Base-by-base conservation (phyloP, 495 filamentous ascomycete genomes). In the Bryoglossum gracile region DNA sequence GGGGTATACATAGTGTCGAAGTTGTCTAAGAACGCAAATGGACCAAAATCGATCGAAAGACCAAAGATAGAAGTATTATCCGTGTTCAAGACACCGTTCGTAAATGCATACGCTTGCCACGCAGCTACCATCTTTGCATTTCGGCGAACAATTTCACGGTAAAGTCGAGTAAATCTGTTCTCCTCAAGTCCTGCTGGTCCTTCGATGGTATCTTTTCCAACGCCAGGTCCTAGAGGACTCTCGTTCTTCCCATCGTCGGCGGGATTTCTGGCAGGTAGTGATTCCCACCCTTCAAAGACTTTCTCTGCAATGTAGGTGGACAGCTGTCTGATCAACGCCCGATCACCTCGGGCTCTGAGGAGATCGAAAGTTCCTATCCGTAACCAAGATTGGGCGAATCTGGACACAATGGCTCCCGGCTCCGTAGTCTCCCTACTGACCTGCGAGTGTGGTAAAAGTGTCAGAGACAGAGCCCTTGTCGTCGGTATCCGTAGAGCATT, bases 81-180 rank as follows among this genome's bases (percentile, higher is more conserved):
- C 0, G 92, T 96, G 58, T 95, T 91, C 25, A 98, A 70, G 17
- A 98, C 92, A 14, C 92, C 92, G 60, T 98, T 98, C 76, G 91
- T 96, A 67, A 98, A 98, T 10, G 86, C 92, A 66, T 95, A 96
- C 17, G 87, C 87, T 66, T 98, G 92, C 92, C 92, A 98, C 46
- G 81, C 78, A 9, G 92, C 92, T 1, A 96, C 90, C 0, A 86
- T 95, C 33, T 78, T 73, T 0, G 92, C 92, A 58, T 96, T 98
- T 37, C 86, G 77, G 1, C 86, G 82, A 13, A 80, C 80, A 41
- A 98, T 84, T 56, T 94, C 89, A 41, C 92, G 78, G 64, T 94
- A 98, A 8, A 97, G 73, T 9, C 88, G 75, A 3, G 83, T 74
- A 63, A 87, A 98, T 26, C 91, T 77, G 58, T 97, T 98, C 58